A percentile compares a stretch with the other conserved stretches of the same genome.
Evolutionary conservation across 306 rosid species (phyloP).

Genomic region (Prunus mume): DNA sequence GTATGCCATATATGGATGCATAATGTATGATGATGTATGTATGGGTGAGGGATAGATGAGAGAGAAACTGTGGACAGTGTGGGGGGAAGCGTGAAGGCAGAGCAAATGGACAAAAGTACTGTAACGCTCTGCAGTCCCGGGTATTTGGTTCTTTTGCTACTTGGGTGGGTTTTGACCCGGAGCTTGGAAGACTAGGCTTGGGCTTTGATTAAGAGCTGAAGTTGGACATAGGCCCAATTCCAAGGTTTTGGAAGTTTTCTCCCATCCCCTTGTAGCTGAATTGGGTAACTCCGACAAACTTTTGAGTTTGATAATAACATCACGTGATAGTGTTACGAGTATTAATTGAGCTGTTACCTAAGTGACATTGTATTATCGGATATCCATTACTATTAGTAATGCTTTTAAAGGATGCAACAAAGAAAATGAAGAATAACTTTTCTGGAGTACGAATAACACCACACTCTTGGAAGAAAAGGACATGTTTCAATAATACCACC

Average conservation of each 20-base stretch:
- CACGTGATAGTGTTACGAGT: too few species aligned
- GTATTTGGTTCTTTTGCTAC: neutral
- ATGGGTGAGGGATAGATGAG: neutral
- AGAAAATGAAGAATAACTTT: too few species aligned
- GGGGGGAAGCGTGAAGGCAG: constrained; percentile 20
- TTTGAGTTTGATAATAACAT: too few species aligned
- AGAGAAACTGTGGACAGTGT: neutral
- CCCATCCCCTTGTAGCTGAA: too few species aligned
- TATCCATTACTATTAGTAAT: too few species aligned
- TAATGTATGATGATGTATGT: neutral
- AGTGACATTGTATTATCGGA: too few species aligned
- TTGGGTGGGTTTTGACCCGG: constrained; percentile 7
- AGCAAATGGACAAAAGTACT: constrained; percentile 14
- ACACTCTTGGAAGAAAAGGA: too few species aligned
- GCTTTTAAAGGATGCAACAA: too few species aligned
- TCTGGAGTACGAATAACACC: too few species aligned
- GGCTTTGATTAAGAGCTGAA: neutral
- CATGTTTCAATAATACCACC: too few species aligned
- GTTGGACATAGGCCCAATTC: neutral
- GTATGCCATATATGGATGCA: neutral
- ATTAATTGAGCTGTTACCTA: too few species aligned
- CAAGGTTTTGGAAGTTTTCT: neutral
- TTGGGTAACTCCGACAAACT: too few species aligned
- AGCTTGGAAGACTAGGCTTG: neutral
- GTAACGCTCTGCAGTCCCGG: constrained; percentile 12